Evolutionary conservation across 2,329 filamentous ascomycete genomes (phyloP), one percentile per base, ranked within the genome.

Genomic region (Peltaster fructicola): DNA sequence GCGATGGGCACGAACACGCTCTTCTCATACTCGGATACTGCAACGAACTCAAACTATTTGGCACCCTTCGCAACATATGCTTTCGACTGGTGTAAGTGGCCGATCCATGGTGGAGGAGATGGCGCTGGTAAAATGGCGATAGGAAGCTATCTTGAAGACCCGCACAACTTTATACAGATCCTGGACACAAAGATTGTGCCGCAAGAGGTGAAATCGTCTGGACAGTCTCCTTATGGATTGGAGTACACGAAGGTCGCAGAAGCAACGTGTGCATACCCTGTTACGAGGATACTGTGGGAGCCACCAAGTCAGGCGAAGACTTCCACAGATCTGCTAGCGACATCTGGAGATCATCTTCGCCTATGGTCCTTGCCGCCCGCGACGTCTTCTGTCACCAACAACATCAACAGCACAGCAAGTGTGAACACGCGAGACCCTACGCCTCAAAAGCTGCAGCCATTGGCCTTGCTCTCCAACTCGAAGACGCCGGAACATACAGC

Each of bases 41-140:
- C 47, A 52, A 78, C 47, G 5, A 90, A 85, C 35, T 91, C 81
- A 60, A 93, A 85, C 49, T 92, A 93, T 47, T 57, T 91, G 34
- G 82, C 85, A 4, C 84, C 85, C 0, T 98, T 88, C 81, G 76
- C 82, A 8, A 73, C 91, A 27, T 98, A 95, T 50, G 85, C 88
- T 8, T 85, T 91, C 43, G 88, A 98, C 56, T 98, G 88, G 88
- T 98, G 88, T 59, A 98, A 98, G 54, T 98, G 88, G 85, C 71
- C 78, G 9, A 73, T 85, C 3, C 70, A 81, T 19, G 57, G 58
- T 17, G 49, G 50, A 16, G 53, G 73, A 37, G 73, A 79, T 33
- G 73, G 81, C 32, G 81, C 80, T 3, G 88, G 88, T 18, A 95
- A 95, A 53, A 67, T 98, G 40, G 88, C 88, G 8, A 65, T 98